A percentile compares a stretch with the other conserved stretches of the same genome.
phyloP scores from a whole-genome alignment of 768 basidiomycete genomes.

The Mycena pura region DNA sequence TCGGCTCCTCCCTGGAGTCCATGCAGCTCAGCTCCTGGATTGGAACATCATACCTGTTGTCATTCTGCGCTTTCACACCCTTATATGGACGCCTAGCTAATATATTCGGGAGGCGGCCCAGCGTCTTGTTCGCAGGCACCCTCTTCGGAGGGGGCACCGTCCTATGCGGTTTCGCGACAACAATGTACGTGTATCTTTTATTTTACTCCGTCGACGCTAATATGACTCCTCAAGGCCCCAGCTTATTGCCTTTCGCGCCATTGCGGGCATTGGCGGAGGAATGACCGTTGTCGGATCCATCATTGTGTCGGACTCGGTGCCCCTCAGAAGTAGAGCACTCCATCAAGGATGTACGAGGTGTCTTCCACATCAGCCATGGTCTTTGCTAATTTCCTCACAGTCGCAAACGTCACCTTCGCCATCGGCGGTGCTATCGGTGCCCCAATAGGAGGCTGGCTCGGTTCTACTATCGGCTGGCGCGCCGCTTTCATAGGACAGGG shows the following conservation, averaged over 20 bases:
- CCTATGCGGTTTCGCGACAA: conserved; percentile 67
- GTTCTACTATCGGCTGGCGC: conserved; percentile 69
- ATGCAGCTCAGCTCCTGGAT: conserved; percentile 66
- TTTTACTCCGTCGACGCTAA: neutral
- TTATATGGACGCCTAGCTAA: conserved; percentile 68
- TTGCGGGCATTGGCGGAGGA: conserved; percentile 75
- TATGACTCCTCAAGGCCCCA: conserved; percentile 4
- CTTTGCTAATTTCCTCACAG: neutral
- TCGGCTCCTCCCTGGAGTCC: conserved; percentile 64
- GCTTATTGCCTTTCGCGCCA: conserved; percentile 61
- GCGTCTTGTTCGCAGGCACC: conserved; percentile 62
- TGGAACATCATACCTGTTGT: conserved; percentile 69
- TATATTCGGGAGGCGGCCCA: conserved; percentile 62
- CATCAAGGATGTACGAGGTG: conserved; percentile 57
- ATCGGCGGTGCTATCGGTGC: conserved; percentile 65
- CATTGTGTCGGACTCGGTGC: conserved; percentile 68
- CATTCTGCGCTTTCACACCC: conserved; percentile 74
- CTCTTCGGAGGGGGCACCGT: conserved; percentile 71
- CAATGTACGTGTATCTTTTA: conserved; percentile 56
- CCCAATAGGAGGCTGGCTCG: conserved; percentile 62
- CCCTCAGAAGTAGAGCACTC: conserved; percentile 67
- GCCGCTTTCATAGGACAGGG: conserved; percentile 68
- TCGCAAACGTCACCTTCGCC: conserved; percentile 53
- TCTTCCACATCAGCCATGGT: neutral
- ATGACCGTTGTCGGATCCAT: conserved; percentile 58